These are phyloP conservation scores for Myriosclerotinia scirpicola DNA, from an alignment of 2,329 filamentous ascomycete genomes.

Conservation along the genomic window DNA sequence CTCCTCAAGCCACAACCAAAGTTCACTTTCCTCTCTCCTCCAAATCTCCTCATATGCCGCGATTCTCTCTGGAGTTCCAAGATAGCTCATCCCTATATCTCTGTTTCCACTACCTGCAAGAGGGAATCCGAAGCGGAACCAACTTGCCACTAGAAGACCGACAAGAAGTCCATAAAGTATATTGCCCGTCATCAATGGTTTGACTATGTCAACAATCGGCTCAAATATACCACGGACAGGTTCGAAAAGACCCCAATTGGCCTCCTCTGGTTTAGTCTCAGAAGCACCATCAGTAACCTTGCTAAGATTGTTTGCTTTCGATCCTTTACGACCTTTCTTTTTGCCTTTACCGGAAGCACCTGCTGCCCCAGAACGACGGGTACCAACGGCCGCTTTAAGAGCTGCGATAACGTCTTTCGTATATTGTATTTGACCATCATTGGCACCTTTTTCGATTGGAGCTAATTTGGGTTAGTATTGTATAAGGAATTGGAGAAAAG, in stretches of 20 bases:
- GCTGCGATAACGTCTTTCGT: conserved; percentile 76
- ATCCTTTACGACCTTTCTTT: conserved; percentile 49
- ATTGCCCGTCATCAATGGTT: conserved; percentile 72
- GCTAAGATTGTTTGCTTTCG: conserved; percentile 47
- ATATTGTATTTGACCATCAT: conserved; percentile 82
- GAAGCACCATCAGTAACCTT: conserved; percentile 43
- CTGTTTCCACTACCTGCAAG: conserved; percentile 44
- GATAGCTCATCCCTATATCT: conserved; percentile 43
- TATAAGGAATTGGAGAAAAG: neutral
- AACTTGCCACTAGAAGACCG: conserved; percentile 70
- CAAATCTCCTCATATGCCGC: conserved; percentile 90
- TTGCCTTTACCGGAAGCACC: conserved; percentile 54
- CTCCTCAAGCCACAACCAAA: conserved; percentile 41
- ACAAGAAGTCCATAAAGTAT: conserved; percentile 74
- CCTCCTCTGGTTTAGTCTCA: conserved; percentile 41
- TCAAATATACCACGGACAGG: conserved; percentile 69
- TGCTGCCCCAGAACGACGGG: conserved; percentile 56
- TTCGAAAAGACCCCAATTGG: conserved; percentile 78
- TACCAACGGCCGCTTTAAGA: conserved; percentile 70
- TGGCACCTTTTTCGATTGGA: conserved; percentile 93
- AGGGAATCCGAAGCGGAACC: conserved; percentile 63
- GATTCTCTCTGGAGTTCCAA: conserved; percentile 60
- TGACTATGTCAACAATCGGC: conserved; percentile 67
- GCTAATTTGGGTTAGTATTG: conserved; percentile 50
- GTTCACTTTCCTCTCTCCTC: conserved; percentile 42